Evolutionary conservation across 2,329 filamentous ascomycete species (phyloP), one percentile per base, ranked within the genome.

Genomic region (Pseudogymnoascus sp.): DNA sequence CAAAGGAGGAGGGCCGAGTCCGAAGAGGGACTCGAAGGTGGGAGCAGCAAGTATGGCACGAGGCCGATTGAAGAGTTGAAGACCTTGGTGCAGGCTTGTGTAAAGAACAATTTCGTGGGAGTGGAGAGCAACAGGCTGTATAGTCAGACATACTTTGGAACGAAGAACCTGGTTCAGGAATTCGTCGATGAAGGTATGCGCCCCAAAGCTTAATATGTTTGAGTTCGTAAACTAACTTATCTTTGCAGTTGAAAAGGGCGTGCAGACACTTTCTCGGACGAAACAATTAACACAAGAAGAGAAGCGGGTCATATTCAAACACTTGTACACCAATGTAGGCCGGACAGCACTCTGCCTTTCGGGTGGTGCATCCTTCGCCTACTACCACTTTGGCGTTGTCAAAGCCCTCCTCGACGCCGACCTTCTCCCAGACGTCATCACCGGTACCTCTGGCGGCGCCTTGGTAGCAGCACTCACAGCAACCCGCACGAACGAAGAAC

Each of bases 41-140:
- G 28, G 77, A 80, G 61, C 73, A 71, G 11, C 77, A 78, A 37
- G 71, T 71, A 60, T 40, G 38, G 4, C 73, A 75, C 25, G 73
- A 78, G 82, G 64, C 81, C 87, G 0, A 79, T 91, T 2, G 88
- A 93, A 66, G 91, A 94, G 62, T 80, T 99, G 62, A 88, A 86
- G 66, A 82, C 82, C 0, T 76, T 97, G 64, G 79, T 95, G 18
- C 91, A 96, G 77, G 91, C 90, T 12, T 97, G 92, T 73, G 89
- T 97, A 69, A 99, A 97, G 82, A 96, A 92, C 76, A 97, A 99
- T 73, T 99, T 97, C 75, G 91, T 91, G 16, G 94, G 94, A 0
- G 87, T 96, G 12, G 94, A 99, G 75, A 97, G 96, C 70, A 86
- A 93, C 8, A 84, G 91, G 62, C 77, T 99, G n/a, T 99, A 99